Conservation (phyloP, 1,284 basidiomycete genomes). For the Leccinum pachyderme region DNA sequence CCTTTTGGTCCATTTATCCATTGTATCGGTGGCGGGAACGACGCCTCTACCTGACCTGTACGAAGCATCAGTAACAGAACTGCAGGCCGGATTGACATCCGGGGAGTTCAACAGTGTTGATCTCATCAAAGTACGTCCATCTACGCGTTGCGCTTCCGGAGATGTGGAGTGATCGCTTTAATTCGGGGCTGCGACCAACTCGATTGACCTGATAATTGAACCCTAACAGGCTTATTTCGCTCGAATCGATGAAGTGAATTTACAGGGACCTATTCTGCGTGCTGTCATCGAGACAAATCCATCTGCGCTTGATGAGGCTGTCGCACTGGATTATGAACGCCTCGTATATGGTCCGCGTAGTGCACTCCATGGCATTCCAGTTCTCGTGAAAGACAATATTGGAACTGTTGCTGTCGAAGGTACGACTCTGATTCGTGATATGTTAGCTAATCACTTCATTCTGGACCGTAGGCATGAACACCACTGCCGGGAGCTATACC, state of each 20-base stretch:
- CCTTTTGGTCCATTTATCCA: slow-evolving; percentile 2
- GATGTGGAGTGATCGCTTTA: not conserved
- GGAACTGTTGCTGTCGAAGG: slow-evolving; percentile 57
- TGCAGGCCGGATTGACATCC: slow-evolving; percentile 51
- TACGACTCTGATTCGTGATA: slow-evolving; percentile 15
- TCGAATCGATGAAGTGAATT: slow-evolving; percentile 69
- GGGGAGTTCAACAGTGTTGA: slow-evolving; percentile 62
- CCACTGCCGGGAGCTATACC: slow-evolving; percentile 59
- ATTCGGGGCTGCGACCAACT: not conserved
- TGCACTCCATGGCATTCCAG: slow-evolving; percentile 66
- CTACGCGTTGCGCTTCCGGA: not conserved
- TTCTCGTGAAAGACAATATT: slow-evolving; percentile 72
- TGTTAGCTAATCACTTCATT: not conserved
- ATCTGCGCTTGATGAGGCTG: slow-evolving; percentile 53
- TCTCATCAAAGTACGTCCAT: slow-evolving; percentile 51
- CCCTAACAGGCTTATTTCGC: slow-evolving; percentile 58
- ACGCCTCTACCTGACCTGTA: slow-evolving; percentile 54
- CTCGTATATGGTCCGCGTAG: slow-evolving; percentile 45
- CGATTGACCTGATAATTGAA: not conserved
- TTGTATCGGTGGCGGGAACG: slow-evolving; percentile 12
- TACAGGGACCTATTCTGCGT: slow-evolving; percentile 56
- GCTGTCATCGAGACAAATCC: slow-evolving; percentile 67
- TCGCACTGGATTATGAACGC: slow-evolving; percentile 54
- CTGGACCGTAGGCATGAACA: slow-evolving; percentile 55
- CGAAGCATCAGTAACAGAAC: slow-evolving; percentile 57